These are phyloP conservation scores for Fabrea salina DNA, from an alignment of 169 alveolate species.

Conservation along the genomic window DNA sequence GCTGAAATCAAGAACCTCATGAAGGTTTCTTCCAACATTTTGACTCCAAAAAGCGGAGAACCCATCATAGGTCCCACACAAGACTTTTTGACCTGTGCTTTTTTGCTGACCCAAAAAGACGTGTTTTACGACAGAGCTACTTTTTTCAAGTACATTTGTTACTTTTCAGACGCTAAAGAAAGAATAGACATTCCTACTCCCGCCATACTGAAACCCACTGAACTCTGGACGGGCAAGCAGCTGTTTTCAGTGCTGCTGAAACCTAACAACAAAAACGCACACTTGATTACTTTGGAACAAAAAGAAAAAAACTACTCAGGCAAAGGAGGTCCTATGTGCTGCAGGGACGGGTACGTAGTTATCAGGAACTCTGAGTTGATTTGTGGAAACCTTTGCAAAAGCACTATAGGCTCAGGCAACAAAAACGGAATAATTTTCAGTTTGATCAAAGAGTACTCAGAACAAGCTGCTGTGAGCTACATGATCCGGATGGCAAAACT, in stretches of 20 bases:
- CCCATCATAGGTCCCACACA: conserved; percentile 96
- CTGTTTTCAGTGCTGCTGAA: conserved; percentile 89
- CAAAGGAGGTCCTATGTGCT: conserved; percentile 74
- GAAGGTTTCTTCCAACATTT: conserved; percentile 92
- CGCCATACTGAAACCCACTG: conserved; percentile 91
- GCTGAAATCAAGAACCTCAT: conserved; percentile 93
- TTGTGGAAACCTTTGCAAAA: conserved; percentile 95
- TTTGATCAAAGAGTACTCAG: conserved; percentile 89
- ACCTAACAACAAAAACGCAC: conserved; percentile 87
- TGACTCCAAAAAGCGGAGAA: conserved; percentile 98
- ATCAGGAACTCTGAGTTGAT: conserved; percentile 93
- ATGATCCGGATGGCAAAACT: conserved; percentile 96
- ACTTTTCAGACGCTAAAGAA: conserved; percentile 89
- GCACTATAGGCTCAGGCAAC: conserved; percentile 91
- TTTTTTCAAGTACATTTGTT: conserved; percentile 88
- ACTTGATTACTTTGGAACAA: conserved; percentile 84
- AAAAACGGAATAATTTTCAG: conserved; percentile 93
- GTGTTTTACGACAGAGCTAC: conserved; percentile 89
- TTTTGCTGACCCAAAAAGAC: conserved; percentile 94
- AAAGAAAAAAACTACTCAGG: conserved; percentile 87
- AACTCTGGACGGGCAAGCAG: conserved; percentile 99
- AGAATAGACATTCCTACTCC: conserved; percentile 93
- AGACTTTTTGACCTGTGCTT: conserved; percentile 90
- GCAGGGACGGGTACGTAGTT: conserved; percentile 95
- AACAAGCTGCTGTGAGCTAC: conserved; percentile 89